Base-by-base conservation (phyloP, 2,329 filamentous ascomycete species). In the Colletotrichum tabaci region DNA sequence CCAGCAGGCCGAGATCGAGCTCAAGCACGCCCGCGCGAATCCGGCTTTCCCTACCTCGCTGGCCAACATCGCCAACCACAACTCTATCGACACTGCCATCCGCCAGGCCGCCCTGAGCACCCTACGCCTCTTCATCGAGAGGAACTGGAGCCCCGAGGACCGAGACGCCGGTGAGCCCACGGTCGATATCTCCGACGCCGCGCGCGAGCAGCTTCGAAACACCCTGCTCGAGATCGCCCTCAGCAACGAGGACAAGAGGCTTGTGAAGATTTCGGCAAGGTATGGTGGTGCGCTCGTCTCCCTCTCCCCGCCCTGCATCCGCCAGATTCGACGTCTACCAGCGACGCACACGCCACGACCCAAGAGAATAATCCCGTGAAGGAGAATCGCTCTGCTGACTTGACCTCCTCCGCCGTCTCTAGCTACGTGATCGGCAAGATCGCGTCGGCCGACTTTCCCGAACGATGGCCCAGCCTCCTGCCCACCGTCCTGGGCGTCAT, bases 381-480 rank as follows among this genome's bases (percentile, higher is more conserved):
- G 38, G 47, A 44, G 13, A 62, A 21, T 7, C 61, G 64, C 47
- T 57, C 47, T 50, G 52, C 62, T 53, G 62, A 73, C 65, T 60
- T 74, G 46, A 67, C 70, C 12, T 61, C 42, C 26, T 55, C 23
- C 46, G 16, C 58, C 74, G 12, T 44, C 23, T 70, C n/a, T 68
- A 91, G 90, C 81, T 90, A 88, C 76, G 89, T 93, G 6, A 94
- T 98, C 73, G 96, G 95, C 85, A 98, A 98, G 84, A 97, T 99
- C 76, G 96, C 96, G 67, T 93, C 91, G 74, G 90, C 92, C 78
- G 96, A 99, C 84, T 98, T 97, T 79, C 96, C 96, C 64, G 94
- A 98, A 72, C 89, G 95, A 77, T 99, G 96, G 96, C 94, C 95
- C n/a, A 89, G 90, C 75, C 89, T 99, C 53, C 90, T 99, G 40